Base-by-base conservation (phyloP, 2,329 filamentous ascomycete species). In the Fusarium sp. region DNA sequence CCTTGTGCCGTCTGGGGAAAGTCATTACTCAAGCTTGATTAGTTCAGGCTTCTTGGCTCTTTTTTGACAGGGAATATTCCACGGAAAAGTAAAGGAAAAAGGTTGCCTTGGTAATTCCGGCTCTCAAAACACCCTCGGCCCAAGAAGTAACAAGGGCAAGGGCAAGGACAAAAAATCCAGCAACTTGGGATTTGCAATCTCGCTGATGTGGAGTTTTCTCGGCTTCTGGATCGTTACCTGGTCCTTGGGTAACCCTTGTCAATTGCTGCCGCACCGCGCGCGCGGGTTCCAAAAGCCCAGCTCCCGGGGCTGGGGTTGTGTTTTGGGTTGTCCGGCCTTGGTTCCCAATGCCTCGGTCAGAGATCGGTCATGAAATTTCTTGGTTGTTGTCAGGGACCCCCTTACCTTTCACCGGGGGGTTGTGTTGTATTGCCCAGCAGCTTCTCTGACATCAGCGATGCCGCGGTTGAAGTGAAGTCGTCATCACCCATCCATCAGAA, bases 1-100 rank as follows among this genome's bases (percentile, higher is more conserved):
- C 23, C 44, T 16, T 49, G 58, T 69, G 58, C 67, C 67, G 63
- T 70, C 67, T 67, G 67, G 67, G 67, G 67, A 69, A 69, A 69
- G 54, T 46, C 23, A 58, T 36, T 58, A 64, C 67, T 57, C 58
- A 59, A 57, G 33, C 62, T 46, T 50, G 58, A 29, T 60, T 42
- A 46, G 27, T 55, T 4, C n/a, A 14, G 7, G 25, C 7, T 27
- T 27, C 25, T 50, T 54, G 58, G 25, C 56, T 20, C 51, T 2
- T 2, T 27, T 4, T 16, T 62, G 53, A 62, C 67, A 67, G 58
- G 66, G 66, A 67, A 69, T 20, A 50, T 69, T 69, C 67, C 66
- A 60, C 63, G 66, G 54, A 59, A 69, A 6, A 14, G 23, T 25
- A 6, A 7, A 23, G 4, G 8, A 6, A 14, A 10, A 29, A 29